These are phyloP conservation scores for Pseudogymnoascus sp. DNA, from an alignment of 2,329 filamentous ascomycete species.

Conservation along the genomic window DNA sequence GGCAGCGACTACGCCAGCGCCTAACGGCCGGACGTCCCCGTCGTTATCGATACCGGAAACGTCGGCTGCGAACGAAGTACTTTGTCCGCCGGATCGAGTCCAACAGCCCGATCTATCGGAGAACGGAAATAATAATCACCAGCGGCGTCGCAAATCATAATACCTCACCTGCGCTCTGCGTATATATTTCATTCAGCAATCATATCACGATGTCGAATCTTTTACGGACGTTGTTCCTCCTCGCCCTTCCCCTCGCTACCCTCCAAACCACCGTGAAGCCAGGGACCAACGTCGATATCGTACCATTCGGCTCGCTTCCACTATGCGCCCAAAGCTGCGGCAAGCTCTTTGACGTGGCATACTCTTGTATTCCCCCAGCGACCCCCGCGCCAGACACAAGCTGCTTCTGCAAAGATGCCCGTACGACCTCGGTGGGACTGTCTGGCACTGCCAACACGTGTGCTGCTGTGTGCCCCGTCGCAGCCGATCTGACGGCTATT, in stretches of 20 bases:
- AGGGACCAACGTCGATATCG: constrained; percentile 32
- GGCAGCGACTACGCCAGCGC: constrained; percentile 3
- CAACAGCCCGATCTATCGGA: background rate
- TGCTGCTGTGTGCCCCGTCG: background rate
- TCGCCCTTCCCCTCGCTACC: constrained; percentile 6
- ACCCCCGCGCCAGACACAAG: constrained; percentile 48
- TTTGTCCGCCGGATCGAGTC: constrained; percentile 1
- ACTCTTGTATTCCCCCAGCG: constrained; percentile 58
- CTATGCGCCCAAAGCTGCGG: constrained; percentile 54
- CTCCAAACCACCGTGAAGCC: background rate
- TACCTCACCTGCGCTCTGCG: background rate
- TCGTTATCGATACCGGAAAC: constrained; percentile 4
- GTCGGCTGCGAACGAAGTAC: constrained; percentile 6
- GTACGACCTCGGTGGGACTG: background rate
- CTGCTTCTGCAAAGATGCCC: constrained; percentile 67
- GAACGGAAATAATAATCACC: background rate
- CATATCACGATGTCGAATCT: background rate
- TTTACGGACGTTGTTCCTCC: constrained; percentile 3
- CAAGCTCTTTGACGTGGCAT: constrained; percentile 61
- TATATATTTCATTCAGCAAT: background rate
- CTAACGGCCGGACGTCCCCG: constrained; percentile 7
- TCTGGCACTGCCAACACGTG: background rate
- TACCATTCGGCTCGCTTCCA: constrained; percentile 53
- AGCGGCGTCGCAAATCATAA: background rate
- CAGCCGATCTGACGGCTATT: constrained; percentile 49